phyloP scores from a whole-genome alignment of 2,329 filamentous ascomycete species.

The Venturia aucupariae region DNA sequence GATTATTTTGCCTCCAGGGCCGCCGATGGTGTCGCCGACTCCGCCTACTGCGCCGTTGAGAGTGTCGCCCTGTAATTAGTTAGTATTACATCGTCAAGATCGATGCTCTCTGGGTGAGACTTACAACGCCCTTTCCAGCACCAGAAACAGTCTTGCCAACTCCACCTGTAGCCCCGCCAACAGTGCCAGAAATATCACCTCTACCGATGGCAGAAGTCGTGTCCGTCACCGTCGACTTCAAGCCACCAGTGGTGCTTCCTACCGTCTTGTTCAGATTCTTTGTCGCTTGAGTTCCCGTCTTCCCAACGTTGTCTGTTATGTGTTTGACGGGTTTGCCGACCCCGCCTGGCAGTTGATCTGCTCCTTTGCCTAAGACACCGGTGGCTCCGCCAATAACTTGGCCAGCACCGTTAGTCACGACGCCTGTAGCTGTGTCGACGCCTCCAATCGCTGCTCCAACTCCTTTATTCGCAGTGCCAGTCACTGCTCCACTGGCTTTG shows the following conservation, averaged over 20 bases:
- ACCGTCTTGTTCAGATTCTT: constrained; percentile 33
- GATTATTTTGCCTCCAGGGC: constrained; percentile 33
- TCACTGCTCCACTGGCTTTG: constrained; percentile 26
- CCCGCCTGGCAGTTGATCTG: constrained; percentile 25
- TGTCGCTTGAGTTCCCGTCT: constrained; percentile 32
- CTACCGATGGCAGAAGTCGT: constrained; percentile 35
- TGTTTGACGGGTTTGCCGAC: constrained; percentile 31
- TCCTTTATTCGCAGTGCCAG: constrained; percentile 29
- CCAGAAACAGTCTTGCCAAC: constrained; percentile 27
- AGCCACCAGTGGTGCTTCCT: constrained; percentile 31
- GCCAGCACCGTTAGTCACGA: constrained; percentile 19
- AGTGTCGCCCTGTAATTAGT: constrained; percentile 13
- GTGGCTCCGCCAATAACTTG: constrained; percentile 28
- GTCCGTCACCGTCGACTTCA: constrained; percentile 35
- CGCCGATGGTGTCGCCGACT: constrained; percentile 23
- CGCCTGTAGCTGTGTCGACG: constrained; percentile 19
- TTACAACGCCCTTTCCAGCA: constrained; percentile 28
- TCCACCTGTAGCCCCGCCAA: constrained; percentile 28
- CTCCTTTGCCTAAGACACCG: constrained; percentile 28
- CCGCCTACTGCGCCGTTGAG: constrained; percentile 14
- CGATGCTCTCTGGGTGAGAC: not conserved
- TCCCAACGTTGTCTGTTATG: constrained; percentile 32
- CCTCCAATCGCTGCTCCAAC: constrained; percentile 22
- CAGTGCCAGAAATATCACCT: constrained; percentile 32
- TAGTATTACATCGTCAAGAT: not conserved